phyloP scores from a whole-genome alignment of 768 basidiomycete species.

The Russula virescens region DNA sequence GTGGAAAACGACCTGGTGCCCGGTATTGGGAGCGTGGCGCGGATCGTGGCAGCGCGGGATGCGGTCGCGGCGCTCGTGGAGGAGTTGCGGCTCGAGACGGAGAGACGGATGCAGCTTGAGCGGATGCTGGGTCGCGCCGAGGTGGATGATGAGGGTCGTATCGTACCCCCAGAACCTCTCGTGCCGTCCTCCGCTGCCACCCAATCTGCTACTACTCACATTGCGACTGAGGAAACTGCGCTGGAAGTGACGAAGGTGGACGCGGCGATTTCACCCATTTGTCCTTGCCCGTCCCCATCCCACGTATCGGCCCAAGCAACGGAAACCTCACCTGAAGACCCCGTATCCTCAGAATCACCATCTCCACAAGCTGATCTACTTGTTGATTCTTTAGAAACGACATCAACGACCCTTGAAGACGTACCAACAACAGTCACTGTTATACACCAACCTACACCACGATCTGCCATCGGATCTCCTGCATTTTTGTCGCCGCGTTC shows the following conservation, averaged over 20 bases:
- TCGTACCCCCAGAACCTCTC: conserved; percentile 2
- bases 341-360: background rate
- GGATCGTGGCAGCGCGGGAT: conserved; percentile 45
- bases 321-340: background rate
- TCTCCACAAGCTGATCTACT: background rate
- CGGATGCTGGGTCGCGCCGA: conserved; percentile 26
- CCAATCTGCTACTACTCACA: too few relatives aligned
- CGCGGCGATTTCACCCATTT: conserved; percentile 20
- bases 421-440: background rate
- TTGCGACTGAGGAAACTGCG: background rate
- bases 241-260: conserved; percentile 18
- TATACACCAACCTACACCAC: conserved; percentile 11
- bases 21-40: conserved; percentile 45
- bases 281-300: background rate
- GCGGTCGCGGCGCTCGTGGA: conserved; percentile 47
- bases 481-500: conserved; percentile 7
- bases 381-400: background rate
- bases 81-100: conserved; percentile 54
- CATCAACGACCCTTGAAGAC: background rate
- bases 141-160: conserved; percentile 11
- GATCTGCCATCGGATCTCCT: conserved; percentile 8
- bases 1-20: conserved; percentile 26
- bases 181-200: background rate
- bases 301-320: too few relatives aligned
- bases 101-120: conserved; percentile 44